A percentile compares a stretch with the other conserved stretches of the same genome.
These are phyloP conservation scores for Candida arabinofermentans DNA, from an alignment of 805 yeast species.

Conservation along the genomic window DNA sequence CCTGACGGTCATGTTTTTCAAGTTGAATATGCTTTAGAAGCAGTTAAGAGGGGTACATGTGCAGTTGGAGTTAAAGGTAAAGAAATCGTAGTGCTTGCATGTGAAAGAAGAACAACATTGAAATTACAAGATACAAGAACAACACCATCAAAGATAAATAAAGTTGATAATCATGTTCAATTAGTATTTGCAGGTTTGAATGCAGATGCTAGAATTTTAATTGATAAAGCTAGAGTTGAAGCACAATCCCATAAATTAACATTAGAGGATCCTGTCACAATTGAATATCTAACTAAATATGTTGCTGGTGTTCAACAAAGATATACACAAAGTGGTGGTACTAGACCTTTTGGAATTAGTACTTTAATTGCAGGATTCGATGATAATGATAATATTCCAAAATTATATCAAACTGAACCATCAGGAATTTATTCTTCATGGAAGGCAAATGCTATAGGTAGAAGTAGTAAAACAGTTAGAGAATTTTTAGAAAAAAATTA, in stretches of 20 bases:
- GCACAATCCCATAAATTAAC: slow-evolving; percentile 93
- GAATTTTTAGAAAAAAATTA: slow-evolving; percentile 93
- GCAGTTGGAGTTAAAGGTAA: slow-evolving; percentile 96
- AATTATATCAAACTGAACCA: slow-evolving; percentile 92
- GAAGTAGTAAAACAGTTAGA: slow-evolving; percentile 90
- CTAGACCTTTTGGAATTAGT: slow-evolving; percentile 95
- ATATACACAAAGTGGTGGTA: slow-evolving; percentile 98
- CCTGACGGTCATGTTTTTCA: slow-evolving; percentile 99
- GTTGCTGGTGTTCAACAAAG: slow-evolving; percentile 98
- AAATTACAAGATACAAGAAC: slow-evolving; percentile 95
- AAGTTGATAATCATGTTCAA: slow-evolving; percentile 84
- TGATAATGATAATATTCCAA: slow-evolving; percentile 74
- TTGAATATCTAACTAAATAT: slow-evolving; percentile 88
- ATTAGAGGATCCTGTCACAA: slow-evolving; percentile 89
- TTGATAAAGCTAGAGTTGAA: slow-evolving; percentile 93
- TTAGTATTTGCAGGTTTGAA: slow-evolving; percentile 95
- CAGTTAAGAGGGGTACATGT: slow-evolving; percentile 97
- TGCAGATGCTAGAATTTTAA: slow-evolving; percentile 95
- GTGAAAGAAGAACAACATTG: slow-evolving; percentile 93
- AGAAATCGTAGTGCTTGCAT: slow-evolving; percentile 86
- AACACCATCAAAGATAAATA: slow-evolving; percentile 91
- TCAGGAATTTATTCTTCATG: slow-evolving; percentile 96
- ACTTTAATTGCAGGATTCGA: slow-evolving; percentile 96
- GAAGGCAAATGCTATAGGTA: slow-evolving; percentile 97
- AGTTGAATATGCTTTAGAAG: slow-evolving; percentile 96